Conservation (phyloP, 768 basidiomycete species). For the Termitomyces heimii region DNA sequence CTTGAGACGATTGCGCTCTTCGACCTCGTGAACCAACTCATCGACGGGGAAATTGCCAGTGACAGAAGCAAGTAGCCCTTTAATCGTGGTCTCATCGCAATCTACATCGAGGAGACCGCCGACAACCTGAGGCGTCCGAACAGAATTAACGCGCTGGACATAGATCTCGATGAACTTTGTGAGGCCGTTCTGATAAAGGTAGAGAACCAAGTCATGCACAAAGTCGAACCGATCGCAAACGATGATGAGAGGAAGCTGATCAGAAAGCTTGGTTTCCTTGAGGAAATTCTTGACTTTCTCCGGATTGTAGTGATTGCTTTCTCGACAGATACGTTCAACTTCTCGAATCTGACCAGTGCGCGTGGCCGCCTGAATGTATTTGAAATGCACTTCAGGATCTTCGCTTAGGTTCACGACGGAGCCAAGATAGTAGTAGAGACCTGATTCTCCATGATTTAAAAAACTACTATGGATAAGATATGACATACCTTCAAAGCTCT, state of each 20-base stretch:
- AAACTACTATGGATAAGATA: neutral
- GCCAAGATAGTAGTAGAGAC: constrained; percentile 97
- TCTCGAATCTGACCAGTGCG: constrained; percentile 98
- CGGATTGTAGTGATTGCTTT: constrained; percentile 96
- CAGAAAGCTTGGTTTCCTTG: constrained; percentile 94
- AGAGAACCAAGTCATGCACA: constrained; percentile 97
- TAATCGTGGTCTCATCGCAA: constrained; percentile 95
- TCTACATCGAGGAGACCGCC: constrained; percentile 97
- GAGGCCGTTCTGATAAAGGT: constrained; percentile 96
- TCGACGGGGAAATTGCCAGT: constrained; percentile 98
- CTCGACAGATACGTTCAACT: constrained; percentile 97
- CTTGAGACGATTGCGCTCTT: constrained; percentile 93
- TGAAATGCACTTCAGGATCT: constrained; percentile 98
- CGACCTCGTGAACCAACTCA: constrained; percentile 95
- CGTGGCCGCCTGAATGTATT: constrained; percentile 98
- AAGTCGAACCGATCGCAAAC: constrained; percentile 99
- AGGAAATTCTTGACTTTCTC: constrained; percentile 99
- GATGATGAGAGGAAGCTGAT: constrained; percentile 98
- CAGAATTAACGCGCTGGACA: constrained; percentile 96
- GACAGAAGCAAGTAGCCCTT: constrained; percentile 87
- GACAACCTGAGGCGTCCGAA: constrained; percentile 93
- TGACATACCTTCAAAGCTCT: constrained; percentile 83
- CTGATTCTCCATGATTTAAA: constrained; percentile 24
- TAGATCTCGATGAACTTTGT: constrained; percentile 99
- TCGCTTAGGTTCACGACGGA: constrained; percentile 95